Evolutionary conservation across 495 filamentous ascomycete genomes (phyloP), one percentile per base, ranked within the genome.

Genomic region (Penicillium simplicissimum): DNA sequence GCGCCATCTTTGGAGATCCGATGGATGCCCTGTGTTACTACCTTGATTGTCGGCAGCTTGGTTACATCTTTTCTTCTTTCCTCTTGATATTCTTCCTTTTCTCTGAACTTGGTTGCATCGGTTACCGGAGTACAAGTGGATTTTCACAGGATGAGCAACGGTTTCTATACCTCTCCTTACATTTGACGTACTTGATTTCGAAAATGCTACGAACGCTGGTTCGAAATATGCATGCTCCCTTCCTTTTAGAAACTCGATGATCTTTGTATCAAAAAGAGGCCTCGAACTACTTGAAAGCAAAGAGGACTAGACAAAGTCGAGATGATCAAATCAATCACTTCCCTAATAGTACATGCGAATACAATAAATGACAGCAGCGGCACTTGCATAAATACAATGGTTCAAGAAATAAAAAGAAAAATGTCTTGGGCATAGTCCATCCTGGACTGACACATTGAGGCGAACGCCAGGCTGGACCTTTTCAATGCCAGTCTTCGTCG

Each of bases 1-100:
- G 2, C 25, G 58, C 34, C 55, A 36, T 15, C 15, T 35, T 54
- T 34, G 13, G 37, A 23, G 28, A 17, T 61, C 47, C 40, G 36
- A 71, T 57, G 54, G 31, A 33, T 63, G 60, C 53, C 52, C 43
- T 71, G 59, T 69, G 37, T 65, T 67, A 71, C 37, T 67, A 69
- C 58, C 43, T 63, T 31, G 47, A 52, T 58, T 66, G 10, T 43
- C 52, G 38, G 35, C 52, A 60, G 68, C 65, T 63, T 62, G 4
- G 64, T 14, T 49, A 23, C 21, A 14, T 10, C n/a, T 15, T 49
- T 49, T 3, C 15, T 15, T 15, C 28, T 13, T 49, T n/a, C 45
- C 6, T 49, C 28, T 49, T 49, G 23, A 33, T 45, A 51, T 35
- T 68, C 25, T 63, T 69, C 55, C 49, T 45, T 47, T 19, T 11